Evolutionary conservation across 768 basidiomycete genomes (phyloP), one percentile per base, ranked within the genome.

Genomic region (Hericium rajendrae): DNA sequence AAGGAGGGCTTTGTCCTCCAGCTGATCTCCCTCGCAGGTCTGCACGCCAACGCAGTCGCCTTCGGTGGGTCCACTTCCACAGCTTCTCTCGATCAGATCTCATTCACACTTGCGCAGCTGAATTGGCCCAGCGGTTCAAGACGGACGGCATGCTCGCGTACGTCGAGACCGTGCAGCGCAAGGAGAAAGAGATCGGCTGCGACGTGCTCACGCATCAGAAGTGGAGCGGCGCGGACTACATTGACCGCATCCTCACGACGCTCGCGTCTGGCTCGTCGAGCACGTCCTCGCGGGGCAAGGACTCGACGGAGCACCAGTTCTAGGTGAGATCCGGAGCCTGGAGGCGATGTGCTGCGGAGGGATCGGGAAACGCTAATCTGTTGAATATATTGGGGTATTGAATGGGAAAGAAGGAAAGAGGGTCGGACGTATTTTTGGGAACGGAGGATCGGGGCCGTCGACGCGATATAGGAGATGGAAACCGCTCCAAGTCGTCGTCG

Each of bases 201-300:
- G 92, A 95, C 68, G 91, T 95, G 37, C 74, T 94, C 50, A 95
- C 89, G 2, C 92, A 95, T 70, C 92, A 95, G 73, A 94, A 93
- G 78, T 97, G 93, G 92, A 92, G 91, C 61, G 92, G 93, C 38
- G 92, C 92, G 22, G 88, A 87, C 66, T 95, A 94, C 70, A 83
- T 93, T 57, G 92, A 95, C 71, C 74, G 86, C 55, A 93, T 95
- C 61, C 72, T 95, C 53, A 82, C 82, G 41, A 88, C 83, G 15
- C 81, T 95, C 20, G 86, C 91, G 8, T 90, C 89, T 10, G 92
- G 92, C 56, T 93, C 91, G 10, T 91, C 91, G 32, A 89, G 87
- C 65, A 94, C 92, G 4, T 89, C 85, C 9, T 80, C 89, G 15
- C 71, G 84, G 57, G 93, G 93, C 28, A 83, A 84, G 66, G 92